These are phyloP conservation scores for Dictyostelium capitatum DNA, from an alignment of 78 protist genomes.

Conservation along the genomic window DNA sequence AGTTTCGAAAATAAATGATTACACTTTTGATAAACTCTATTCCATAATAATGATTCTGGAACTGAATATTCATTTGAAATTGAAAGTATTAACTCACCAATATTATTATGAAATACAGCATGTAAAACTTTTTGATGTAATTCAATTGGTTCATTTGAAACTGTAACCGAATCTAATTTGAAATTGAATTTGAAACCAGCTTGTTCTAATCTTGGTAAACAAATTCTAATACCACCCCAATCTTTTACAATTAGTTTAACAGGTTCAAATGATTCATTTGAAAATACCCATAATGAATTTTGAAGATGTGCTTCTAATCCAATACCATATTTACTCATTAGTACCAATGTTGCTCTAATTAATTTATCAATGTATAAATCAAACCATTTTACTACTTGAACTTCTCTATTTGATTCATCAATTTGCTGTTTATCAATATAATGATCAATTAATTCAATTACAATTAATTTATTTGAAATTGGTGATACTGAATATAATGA, in stretches of 20 bases:
- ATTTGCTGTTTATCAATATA: neutral
- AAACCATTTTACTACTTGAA: neutral
- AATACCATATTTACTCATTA: neutral
- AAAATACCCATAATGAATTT: neutral
- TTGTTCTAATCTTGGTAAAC: neutral
- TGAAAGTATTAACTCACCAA: neutral
- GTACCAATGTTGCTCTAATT: neutral
- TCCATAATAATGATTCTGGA: neutral
- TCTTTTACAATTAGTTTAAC: conserved; percentile 4
- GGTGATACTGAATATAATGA: neutral
- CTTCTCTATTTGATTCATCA: neutral
- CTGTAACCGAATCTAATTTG: neutral
- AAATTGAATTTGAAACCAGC: too few species aligned
- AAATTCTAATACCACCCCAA: neutral
- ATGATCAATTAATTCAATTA: neutral
- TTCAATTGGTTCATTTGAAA: neutral
- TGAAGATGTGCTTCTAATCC: conserved; percentile 25
- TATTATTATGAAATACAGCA: neutral
- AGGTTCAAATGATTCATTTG: neutral
- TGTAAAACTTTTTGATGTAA: neutral
- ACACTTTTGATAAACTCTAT: too few species aligned
- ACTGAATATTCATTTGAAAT: neutral
- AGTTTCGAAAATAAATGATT: too few species aligned
- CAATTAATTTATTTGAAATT: neutral
- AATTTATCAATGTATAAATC: neutral